Percentiles rank a stretch among this genome's conserved stretches.
Evolutionary conservation across 2,329 filamentous ascomycete species (phyloP).

Genomic region (Setomelanomma holmii): DNA sequence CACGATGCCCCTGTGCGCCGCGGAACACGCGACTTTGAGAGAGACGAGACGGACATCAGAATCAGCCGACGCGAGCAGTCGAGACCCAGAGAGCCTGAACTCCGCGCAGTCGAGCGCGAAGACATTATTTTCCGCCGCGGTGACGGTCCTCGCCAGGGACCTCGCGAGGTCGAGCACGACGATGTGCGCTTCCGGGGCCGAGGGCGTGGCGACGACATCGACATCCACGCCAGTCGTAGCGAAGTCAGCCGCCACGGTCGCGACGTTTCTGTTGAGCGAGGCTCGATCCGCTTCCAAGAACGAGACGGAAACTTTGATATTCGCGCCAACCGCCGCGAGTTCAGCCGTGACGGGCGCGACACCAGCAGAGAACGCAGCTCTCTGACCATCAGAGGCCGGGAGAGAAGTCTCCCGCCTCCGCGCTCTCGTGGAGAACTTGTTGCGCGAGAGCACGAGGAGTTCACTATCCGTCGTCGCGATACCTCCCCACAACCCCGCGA

Average conservation of each 20-base stretch:
- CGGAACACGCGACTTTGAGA: slow-evolving; percentile 40
- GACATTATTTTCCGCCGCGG: slow-evolving; percentile 55
- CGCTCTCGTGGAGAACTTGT: slow-evolving; percentile 45
- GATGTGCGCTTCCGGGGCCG: slow-evolving; percentile 58
- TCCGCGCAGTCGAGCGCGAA: slow-evolving; percentile 45
- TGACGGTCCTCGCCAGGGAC: slow-evolving; percentile 45
- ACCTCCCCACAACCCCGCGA: slow-evolving; percentile 46
- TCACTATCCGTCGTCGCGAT: slow-evolving; percentile 49
- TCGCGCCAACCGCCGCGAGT: slow-evolving; percentile 44
- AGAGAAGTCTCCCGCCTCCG: slow-evolving; percentile 47
- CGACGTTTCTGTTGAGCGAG: slow-evolving; percentile 33
- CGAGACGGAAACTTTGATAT: slow-evolving; percentile 51
- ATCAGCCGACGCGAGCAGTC: slow-evolving; percentile 47
- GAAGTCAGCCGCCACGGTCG: slow-evolving; percentile 32
- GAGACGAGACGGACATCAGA: slow-evolving; percentile 45
- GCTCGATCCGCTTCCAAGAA: slow-evolving; percentile 41
- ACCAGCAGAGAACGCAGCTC: slow-evolving; percentile 45
- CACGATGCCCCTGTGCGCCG: slow-evolving; percentile 41
- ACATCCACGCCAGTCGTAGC: slow-evolving; percentile 37
- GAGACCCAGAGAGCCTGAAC: slow-evolving; percentile 39
- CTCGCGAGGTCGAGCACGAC: slow-evolving; percentile 51
- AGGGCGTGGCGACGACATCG: slow-evolving; percentile 38
- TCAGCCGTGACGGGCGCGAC: slow-evolving; percentile 43
- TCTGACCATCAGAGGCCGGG: slow-evolving; percentile 40
- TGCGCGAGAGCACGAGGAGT: slow-evolving; percentile 51